Base-by-base conservation (phyloP, 2,329 filamentous ascomycete genomes). In the Pyricularia grisea region DNA sequence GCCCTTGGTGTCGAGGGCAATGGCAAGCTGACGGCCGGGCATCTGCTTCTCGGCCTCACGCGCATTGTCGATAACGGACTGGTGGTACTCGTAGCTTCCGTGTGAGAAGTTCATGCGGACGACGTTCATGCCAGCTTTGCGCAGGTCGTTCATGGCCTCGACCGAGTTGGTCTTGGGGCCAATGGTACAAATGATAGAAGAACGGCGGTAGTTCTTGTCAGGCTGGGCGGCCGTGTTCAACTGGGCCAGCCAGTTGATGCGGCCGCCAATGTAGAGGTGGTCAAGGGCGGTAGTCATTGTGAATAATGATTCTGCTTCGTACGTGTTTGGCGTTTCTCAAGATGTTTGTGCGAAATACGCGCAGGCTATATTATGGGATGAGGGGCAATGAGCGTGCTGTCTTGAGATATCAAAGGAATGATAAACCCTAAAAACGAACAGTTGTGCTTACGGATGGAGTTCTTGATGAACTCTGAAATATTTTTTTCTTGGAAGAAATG, bases 41-140 rank as follows among this genome's bases (percentile, higher is more conserved):
- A 93, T 88, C 70, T 83, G 79, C 78, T 85, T 88, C 84, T 97
- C 94, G 73, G 95, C 95, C 78, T 91, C 87, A 78, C 93, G 92
- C 74, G 94, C 88, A 84, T 99, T 90, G 85, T 99, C 93, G 78
- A 99, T 97, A 79, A 99, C 95, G 72, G 93, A 94, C 87, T 98
- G 74, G 72, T 75, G 94, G 85, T 97, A 99, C 84, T 94, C 94
- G 82, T 98, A 95, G 74, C 90, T 90, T 77, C 92, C 92, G 82
- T 97, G 92, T 73, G 92, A 97, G 81, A 98, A 98, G 91, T 99
- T 99, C 95, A 99, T 99, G 84, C 95, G 94, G 75, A 98, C 95
- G 74, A 99, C 93, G 83, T 98, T 98, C 77, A 98, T 90, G 82
- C 95, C 95, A 73, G 90, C 91, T 78, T 86, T 87, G 80, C 94